Base-by-base conservation (phyloP, 1,284 basidiomycete species). In the Puccinia brachypodii region DNA sequence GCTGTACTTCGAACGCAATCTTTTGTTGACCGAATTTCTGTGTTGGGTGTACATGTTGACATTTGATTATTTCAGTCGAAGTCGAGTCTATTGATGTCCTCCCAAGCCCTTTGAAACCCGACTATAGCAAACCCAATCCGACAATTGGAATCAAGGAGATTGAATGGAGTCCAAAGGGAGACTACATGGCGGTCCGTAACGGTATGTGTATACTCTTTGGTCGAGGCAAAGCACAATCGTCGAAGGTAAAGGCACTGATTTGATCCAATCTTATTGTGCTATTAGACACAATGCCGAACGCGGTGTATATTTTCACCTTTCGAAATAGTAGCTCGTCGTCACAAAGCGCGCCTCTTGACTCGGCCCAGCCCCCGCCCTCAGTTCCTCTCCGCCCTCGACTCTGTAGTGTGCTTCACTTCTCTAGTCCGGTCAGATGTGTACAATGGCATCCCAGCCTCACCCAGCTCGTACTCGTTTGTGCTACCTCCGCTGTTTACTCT, bases 71-170 rank as follows among this genome's bases (percentile, higher is more conserved):
- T 40, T 36, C 33, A 75, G 76, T 78, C 47, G 76, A 78, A 33
- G 38, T 56, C 1, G 64, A 36, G 28, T n/a, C 76, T 2, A 47
- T 28, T 36, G 14, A n/a, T 22, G 31, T 33, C 47, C 64, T 78
- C 25, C 62, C 76, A 47, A 38, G n/a, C n/a, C 36, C 64, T 36
- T 56, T 78, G n/a, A 68, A 47, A 40, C 25, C 76, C 19, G 76
- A 78, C 64, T 78, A 33, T 25, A 78, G 76, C 33, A 78, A 78
- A 50, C 64, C 76, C 6, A 78, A 78, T 40, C 76, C 76, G 16
- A 68, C 33, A 1, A 78, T 78, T 36, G 76, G 76, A 36, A 64
- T 78, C 22, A 68, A 58, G 40, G 76, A 78, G 22, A 71, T 78
- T 28, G 44, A 78, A 38, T 78, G 76, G 76, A 78, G 64, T 33